Percentiles rank a stretch among this genome's conserved stretches.
Conservation (phyloP, 148 eudicot species). For the Silene uniflora region DNA sequence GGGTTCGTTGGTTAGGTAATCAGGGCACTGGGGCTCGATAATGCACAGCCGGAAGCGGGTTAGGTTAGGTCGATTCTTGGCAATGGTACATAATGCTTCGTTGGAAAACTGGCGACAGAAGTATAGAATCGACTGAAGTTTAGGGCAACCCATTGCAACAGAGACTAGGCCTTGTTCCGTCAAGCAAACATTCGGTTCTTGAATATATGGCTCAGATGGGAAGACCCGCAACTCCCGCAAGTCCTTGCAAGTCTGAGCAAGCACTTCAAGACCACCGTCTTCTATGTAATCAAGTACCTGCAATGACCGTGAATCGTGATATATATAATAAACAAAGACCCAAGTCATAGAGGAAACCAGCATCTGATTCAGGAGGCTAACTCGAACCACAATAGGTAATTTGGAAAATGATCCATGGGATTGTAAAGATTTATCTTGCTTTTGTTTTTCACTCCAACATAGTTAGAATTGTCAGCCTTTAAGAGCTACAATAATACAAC, state of each 20-base stretch:
- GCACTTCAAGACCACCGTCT: slow-evolving; percentile 71
- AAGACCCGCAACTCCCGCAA: slow-evolving; percentile 76
- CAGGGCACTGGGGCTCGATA: slow-evolving; percentile 71
- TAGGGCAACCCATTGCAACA: slow-evolving; percentile 81
- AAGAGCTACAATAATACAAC: neutral
- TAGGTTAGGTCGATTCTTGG: slow-evolving; percentile 66
- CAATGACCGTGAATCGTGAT: neutral
- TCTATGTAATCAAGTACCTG: slow-evolving; percentile 92
- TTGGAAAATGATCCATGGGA: neutral
- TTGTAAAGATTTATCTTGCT: neutral
- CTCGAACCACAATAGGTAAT: neutral
- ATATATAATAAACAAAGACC: neutral
- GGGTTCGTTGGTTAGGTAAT: slow-evolving; percentile 69
- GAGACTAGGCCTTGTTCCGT: slow-evolving; percentile 87
- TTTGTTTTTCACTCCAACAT: too few species aligned
- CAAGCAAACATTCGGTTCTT: slow-evolving; percentile 66
- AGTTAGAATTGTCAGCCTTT: neutral
- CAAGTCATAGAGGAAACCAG: neutral
- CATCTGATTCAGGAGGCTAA: neutral
- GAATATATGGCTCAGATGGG: slow-evolving; percentile 77
- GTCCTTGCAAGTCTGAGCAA: slow-evolving; percentile 76
- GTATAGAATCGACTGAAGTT: slow-evolving; percentile 76
- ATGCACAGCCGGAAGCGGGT: slow-evolving; percentile 77
- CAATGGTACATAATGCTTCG: slow-evolving; percentile 61
- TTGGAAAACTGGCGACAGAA: slow-evolving; percentile 94